These are phyloP conservation scores for Populus nigra DNA, from an alignment of 345 rosid genomes.

Conservation along the genomic window DNA sequence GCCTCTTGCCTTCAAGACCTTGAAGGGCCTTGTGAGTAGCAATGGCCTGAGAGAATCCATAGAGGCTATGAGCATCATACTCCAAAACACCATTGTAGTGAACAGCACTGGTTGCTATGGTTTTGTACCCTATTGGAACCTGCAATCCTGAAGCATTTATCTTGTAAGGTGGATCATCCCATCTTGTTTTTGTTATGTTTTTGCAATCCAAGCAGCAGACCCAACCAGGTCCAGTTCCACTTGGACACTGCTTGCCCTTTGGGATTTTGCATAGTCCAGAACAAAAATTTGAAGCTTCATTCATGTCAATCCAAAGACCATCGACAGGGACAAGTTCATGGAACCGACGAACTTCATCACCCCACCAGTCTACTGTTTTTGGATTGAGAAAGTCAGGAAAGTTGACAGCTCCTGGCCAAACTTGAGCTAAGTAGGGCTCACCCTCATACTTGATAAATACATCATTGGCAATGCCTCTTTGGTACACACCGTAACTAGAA, in stretches of 20 bases:
- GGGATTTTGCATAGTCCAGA: slow-evolving; percentile 74
- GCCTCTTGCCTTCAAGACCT: slow-evolving; percentile 77
- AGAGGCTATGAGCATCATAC: slow-evolving; percentile 89
- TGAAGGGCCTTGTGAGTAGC: slow-evolving; percentile 87
- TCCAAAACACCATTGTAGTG: slow-evolving; percentile 89
- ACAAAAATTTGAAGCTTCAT: slow-evolving; percentile 91
- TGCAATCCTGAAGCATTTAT: slow-evolving; percentile 78
- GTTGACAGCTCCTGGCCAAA: slow-evolving; percentile 95
- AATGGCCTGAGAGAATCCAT: slow-evolving; percentile 81
- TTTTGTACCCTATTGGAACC: slow-evolving; percentile 79
- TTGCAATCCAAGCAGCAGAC: slow-evolving; percentile 95
- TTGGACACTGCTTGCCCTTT: slow-evolving; percentile 61
- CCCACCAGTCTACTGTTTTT: slow-evolving; percentile 90
- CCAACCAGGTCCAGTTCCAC: slow-evolving; percentile 91
- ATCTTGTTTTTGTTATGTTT: slow-evolving; percentile 75
- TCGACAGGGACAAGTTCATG: slow-evolving; percentile 85
- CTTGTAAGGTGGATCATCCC: slow-evolving; percentile 98
- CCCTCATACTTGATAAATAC: slow-evolving; percentile 90
- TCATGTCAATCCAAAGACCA: slow-evolving; percentile 98
- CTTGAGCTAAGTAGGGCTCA: slow-evolving; percentile 86
- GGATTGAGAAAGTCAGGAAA: slow-evolving; percentile 99
- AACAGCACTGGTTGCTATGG: slow-evolving; percentile 90
- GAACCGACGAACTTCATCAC: slow-evolving; percentile 77
- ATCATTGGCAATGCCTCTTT: slow-evolving; percentile 73
- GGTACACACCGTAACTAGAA: slow-evolving; percentile 68